Base-by-base conservation (phyloP, 306 rosid species). In the Fagus sylvatica region DNA sequence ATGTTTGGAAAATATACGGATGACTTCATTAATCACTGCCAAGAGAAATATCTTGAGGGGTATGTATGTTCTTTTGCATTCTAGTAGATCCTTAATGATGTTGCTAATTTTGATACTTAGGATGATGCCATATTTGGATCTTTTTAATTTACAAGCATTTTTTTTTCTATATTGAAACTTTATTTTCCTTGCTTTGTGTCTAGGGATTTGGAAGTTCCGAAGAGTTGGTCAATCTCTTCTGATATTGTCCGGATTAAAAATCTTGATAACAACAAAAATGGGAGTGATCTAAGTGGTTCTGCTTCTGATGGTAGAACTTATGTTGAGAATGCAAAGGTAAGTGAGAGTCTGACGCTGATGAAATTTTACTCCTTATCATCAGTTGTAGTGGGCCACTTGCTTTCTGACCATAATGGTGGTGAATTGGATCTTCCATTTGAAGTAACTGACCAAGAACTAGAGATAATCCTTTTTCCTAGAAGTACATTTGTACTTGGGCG, bases 371-470 rank as follows among this genome's bases (percentile, higher is more conserved):
- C 85, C 69, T 70, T 93, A 39, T 89, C 96, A 55, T 73, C 80
- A 4, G 80, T 55, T 69, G 86, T 80, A 5, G 87, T 88, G 16
- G 84, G 74, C 41, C 96, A 93, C 74, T 79, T 93, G 76, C 83
- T 88, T 64, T 88, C 96, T 40, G 87, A 84, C 15, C 60, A 87
- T 15, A 88, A 82, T 37, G 85, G 74, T 69, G 49, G 76, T 62
- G 98, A 93, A 65, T 55, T 88, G 72, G 90, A 93, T 75, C 87
- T 91, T 37, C 98, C 98, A 0, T 91, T 91, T 79, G 94, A 91
- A 81, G 90, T 88, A 41, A 88, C 88, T 0, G 91, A 91, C 11
- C 81, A 91, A 84, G 91, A 93, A 75, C 78, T 22, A 37, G 91
- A 91, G 37, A 88, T 89, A 62, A 85, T 93, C 10, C 85, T 88